A percentile compares a stretch with the other conserved stretches of the same genome.
These are phyloP conservation scores for Ustilaginoidea virens DNA, from an alignment of 2,329 filamentous ascomycete genomes.

Conservation along the genomic window DNA sequence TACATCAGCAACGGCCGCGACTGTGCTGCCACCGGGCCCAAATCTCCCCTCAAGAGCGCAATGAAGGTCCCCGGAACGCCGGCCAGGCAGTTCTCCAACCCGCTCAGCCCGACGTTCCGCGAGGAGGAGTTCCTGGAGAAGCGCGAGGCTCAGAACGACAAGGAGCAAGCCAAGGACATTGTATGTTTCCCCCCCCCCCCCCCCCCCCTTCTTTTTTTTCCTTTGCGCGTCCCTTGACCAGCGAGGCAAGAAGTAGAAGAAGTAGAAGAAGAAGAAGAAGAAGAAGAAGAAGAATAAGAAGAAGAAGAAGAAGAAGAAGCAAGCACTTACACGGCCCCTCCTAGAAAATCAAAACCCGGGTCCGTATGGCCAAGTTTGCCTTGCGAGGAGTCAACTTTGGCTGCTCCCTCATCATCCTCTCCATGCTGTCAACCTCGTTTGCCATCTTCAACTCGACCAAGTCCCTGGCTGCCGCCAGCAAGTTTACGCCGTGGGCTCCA, in stretches of 20 bases:
- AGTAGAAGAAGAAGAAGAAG: too few relatives aligned
- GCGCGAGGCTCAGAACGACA: slow-evolving; percentile 65
- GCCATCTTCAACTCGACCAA: slow-evolving; percentile 85
- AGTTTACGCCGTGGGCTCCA: slow-evolving; percentile 69
- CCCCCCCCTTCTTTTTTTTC: too few relatives aligned
- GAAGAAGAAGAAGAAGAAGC: too few relatives aligned
- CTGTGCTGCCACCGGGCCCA: slow-evolving; percentile 49
- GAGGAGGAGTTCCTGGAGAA: slow-evolving; percentile 83
- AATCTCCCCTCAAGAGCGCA: slow-evolving; percentile 75
- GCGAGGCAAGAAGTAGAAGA: too few relatives aligned
- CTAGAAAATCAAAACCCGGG: slow-evolving; percentile 82
- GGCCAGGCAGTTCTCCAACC: slow-evolving; percentile 55
- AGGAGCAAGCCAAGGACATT: slow-evolving; percentile 74
- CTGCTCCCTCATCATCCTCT: slow-evolving; percentile 85
- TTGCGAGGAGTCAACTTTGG: slow-evolving; percentile 94
- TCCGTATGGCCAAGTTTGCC: slow-evolving; percentile 85
- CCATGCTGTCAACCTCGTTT: slow-evolving; percentile 80
- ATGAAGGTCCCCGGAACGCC: slow-evolving; percentile 77
- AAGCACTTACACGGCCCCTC: background rate
- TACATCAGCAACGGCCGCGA: slow-evolving; percentile 57
- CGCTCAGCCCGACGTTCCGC: slow-evolving; percentile 78
- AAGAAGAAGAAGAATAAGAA: too few relatives aligned
- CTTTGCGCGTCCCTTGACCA: too few relatives aligned
- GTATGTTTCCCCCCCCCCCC: slow-evolving; percentile 41
- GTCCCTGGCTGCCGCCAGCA: slow-evolving; percentile 57